Base-by-base conservation (phyloP, 2,329 filamentous ascomycete species). In the Aspergillaceae sp. region DNA sequence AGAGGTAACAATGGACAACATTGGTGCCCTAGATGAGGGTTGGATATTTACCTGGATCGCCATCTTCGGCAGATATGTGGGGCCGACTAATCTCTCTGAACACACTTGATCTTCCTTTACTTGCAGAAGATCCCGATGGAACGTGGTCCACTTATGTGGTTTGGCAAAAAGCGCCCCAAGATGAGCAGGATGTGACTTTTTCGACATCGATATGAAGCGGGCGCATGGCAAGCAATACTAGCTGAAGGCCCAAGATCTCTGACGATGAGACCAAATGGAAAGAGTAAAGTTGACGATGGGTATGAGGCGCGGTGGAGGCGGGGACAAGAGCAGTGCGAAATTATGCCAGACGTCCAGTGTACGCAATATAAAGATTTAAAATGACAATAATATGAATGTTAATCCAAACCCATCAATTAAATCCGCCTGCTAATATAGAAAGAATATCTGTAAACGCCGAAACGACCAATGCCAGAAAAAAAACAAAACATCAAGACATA, bases 401-500 rank as follows among this genome's bases (percentile, higher is more conserved):
- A 19, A 19, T 19, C 19, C 19, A 19, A 2, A 19, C 19, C 19
- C 19, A 19, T 9, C 8, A 36, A 19, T 36, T 36, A 36, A 36
- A 32, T 6, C 5, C 8, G 30, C 30, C 6, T 32, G 30, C 30
- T 32, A 32, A 32, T 5, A 32, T 32, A 32, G 5, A 28, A 28
- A 46, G 53, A 47, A 42, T 44, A 48, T n/a, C 47, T 29, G 10
- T 36, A 48, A 48, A 56, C 60, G 54, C 57, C 56, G 35, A 49
- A 56, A 54, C 51, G 47, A 56, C 51, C 56, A 48, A 48, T 58
- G 53, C 58, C 55, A 51, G 53, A 27, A 54, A 51, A 55, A 54
- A 55, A 55, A 55, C 47, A n/a, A n/a, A n/a, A 52, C 42, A 45
- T 28, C n/a, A 48, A 47, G 27, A 26, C 19, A 19, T 19, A 19